Percentiles rank a stretch among this genome's conserved stretches.
These are phyloP conservation scores for Solanum corneliomulleri DNA, from an alignment of 257 asterid species.

Conservation along the genomic window DNA sequence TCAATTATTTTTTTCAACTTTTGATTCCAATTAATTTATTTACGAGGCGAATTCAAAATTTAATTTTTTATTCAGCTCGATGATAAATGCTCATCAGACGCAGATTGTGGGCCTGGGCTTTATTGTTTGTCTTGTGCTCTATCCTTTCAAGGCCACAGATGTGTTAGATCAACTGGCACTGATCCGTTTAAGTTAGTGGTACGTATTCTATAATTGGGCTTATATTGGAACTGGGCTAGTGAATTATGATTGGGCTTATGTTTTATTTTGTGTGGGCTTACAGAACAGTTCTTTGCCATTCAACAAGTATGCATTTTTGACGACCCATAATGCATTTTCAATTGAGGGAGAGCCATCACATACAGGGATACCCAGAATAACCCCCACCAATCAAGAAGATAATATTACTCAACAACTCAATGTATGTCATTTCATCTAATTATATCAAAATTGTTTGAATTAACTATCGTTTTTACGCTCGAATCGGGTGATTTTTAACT, in stretches of 20 bases:
- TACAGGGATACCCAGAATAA: constrained; percentile 39
- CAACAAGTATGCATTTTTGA: constrained; percentile 75
- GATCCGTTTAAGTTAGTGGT: constrained; percentile 56
- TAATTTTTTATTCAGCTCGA: constrained; percentile 15
- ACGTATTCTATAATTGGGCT: not conserved
- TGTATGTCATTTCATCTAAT: constrained; percentile 6
- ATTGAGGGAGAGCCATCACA: constrained; percentile 43
- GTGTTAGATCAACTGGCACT: constrained; percentile 68
- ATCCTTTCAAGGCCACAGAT: constrained; percentile 32
- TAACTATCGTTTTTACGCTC: not conserved
- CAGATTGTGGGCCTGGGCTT: constrained; percentile 52
- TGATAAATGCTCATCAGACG: constrained; percentile 36
- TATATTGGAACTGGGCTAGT: not conserved
- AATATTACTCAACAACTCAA: constrained; percentile 56
- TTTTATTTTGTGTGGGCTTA: not conserved
- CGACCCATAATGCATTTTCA: constrained; percentile 73
- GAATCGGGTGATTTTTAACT: not conserved
- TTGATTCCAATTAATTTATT: not conserved
- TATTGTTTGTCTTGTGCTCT: constrained; percentile 47
- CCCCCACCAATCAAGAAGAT: constrained; percentile 74
- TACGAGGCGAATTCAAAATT: not conserved
- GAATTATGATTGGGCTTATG: not conserved
- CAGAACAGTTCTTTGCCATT: constrained; percentile 78
- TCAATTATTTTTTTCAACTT: no score
- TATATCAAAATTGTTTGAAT: not conserved